Conservation (phyloP, 2,329 filamentous ascomycete species). For the Xenosphaeropsis pyriputrescens region DNA sequence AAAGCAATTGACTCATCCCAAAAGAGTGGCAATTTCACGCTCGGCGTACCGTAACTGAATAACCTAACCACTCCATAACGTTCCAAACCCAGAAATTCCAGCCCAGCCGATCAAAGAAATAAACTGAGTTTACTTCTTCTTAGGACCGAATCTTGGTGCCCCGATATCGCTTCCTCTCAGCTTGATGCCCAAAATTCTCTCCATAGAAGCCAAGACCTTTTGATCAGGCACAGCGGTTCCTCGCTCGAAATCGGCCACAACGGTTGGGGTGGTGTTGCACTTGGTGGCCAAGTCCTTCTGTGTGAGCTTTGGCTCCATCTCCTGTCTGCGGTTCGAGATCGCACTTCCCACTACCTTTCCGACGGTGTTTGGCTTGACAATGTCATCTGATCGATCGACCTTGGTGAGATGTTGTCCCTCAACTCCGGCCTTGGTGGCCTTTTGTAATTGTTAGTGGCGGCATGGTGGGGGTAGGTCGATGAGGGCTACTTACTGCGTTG, state of each 20-base stretch:
- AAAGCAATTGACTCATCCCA: no score
- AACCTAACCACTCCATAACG: neutral
- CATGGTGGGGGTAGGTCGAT: neutral
- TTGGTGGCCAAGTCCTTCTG: slow-evolving; percentile 79
- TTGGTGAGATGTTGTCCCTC: slow-evolving; percentile 96
- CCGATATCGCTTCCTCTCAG: slow-evolving; percentile 78
- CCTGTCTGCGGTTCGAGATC: slow-evolving; percentile 66
- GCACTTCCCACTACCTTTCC: slow-evolving; percentile 68
- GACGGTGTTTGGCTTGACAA: slow-evolving; percentile 91
- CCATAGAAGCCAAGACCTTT: slow-evolving; percentile 64
- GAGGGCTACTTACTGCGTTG: slow-evolving; percentile 54
- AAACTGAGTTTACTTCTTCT: slow-evolving; percentile 41
- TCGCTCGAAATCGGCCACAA: slow-evolving; percentile 77
- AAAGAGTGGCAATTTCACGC: no score
- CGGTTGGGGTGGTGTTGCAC: slow-evolving; percentile 71
- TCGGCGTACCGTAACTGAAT: neutral
- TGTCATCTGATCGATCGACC: slow-evolving; percentile 93
- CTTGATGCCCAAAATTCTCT: slow-evolving; percentile 77
- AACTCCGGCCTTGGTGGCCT: slow-evolving; percentile 35
- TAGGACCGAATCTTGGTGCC: slow-evolving; percentile 61
- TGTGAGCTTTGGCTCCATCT: slow-evolving; percentile 87
- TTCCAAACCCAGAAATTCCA: neutral
- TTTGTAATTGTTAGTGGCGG: slow-evolving; percentile 1
- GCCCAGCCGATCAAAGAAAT: neutral
- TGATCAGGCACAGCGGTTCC: slow-evolving; percentile 69